Evolutionary conservation across 257 asterid species (phyloP), one percentile per base, ranked within the genome.

Genomic region (Henckelia pumila): DNA sequence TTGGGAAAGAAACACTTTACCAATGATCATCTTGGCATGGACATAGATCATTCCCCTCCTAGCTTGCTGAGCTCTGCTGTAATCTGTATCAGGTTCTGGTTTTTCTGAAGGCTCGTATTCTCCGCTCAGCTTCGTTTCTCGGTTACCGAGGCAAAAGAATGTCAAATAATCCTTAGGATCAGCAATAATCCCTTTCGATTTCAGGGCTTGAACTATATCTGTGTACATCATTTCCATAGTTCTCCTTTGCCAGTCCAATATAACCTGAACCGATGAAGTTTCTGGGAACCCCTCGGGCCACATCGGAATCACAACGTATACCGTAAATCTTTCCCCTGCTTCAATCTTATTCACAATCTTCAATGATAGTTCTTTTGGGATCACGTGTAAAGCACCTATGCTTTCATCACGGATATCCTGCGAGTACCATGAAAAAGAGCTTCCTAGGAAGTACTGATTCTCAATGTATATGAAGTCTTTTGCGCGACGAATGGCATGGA

Each of bases 151-250:
- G 70, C 82, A 74, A 69, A 78, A 78, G 73, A 78, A 78, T 49
- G 82, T 78, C 74, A 74, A 35, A 56, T 78, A 78, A 35, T 78
- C 79, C 52, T 55, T 74, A 4, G 72, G 79, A 29, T 78, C 40
- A 8, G 74, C 77, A 2, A 19, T 5, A 29, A 77, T 60, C 5
- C 79, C 76, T 55, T 70, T 78, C 0, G 30, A 30, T 57, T 66
- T 64, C 13, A 78, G 71, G 3, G 79, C 75, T 53, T 61, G 20
- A 8, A 69, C 79, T 0, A 78, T 64, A 19, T 73, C 82, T 5
- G 56, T 70, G 50, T 78, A 73, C 82, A 78, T 78, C 82, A 78
- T 78, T 56, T 78, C 82, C 76, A 77, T 77, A 2, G 82, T 77
- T 59, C 78, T 68, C 57, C 37, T 68, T 19, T 77, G 81, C 75